Conservation (phyloP, 148 eudicot species). For the Oxyria digyna region DNA sequence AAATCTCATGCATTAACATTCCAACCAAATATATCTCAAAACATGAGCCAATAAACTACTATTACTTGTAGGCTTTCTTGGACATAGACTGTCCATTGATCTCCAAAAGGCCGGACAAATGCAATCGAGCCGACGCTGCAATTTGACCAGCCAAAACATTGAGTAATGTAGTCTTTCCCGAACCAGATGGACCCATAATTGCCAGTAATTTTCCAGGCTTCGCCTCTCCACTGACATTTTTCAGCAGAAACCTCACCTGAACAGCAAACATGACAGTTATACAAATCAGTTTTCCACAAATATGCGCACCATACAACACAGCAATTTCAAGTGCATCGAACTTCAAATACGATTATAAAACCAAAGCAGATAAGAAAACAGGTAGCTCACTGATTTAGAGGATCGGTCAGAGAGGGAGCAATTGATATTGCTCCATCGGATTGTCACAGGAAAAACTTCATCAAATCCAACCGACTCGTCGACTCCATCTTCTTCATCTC, state of each 20-base stretch:
- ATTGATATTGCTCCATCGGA: slow-evolving; percentile 66
- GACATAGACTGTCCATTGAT: slow-evolving; percentile 62
- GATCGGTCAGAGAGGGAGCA: slow-evolving; percentile 57
- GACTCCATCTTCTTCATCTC: slow-evolving; percentile 19
- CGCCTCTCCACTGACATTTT: slow-evolving; percentile 81
- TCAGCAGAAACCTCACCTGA: slow-evolving; percentile 74
- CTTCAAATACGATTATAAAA: not conserved
- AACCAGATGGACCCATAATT: slow-evolving; percentile 98
- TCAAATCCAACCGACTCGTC: no score
- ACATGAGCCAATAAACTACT: not conserved
- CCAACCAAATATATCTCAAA: not conserved
- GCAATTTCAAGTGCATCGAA: not conserved
- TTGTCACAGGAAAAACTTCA: slow-evolving; percentile 61
- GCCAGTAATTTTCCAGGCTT: slow-evolving; percentile 89
- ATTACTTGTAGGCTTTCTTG: slow-evolving; percentile 61
- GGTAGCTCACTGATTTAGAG: slow-evolving; percentile 36
- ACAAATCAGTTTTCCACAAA: not conserved
- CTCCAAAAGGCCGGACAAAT: slow-evolving; percentile 85
- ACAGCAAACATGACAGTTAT: not conserved
- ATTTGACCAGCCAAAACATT: slow-evolving; percentile 83
- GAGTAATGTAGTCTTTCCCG: slow-evolving; percentile 95
- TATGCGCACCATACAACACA: not conserved
- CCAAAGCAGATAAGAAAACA: not conserved
- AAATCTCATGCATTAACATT: not conserved
- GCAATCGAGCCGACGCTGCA: slow-evolving; percentile 59